These are phyloP conservation scores for Brassica hybrid DNA, from an alignment of 441 rosid genomes.

Conservation along the genomic window DNA sequence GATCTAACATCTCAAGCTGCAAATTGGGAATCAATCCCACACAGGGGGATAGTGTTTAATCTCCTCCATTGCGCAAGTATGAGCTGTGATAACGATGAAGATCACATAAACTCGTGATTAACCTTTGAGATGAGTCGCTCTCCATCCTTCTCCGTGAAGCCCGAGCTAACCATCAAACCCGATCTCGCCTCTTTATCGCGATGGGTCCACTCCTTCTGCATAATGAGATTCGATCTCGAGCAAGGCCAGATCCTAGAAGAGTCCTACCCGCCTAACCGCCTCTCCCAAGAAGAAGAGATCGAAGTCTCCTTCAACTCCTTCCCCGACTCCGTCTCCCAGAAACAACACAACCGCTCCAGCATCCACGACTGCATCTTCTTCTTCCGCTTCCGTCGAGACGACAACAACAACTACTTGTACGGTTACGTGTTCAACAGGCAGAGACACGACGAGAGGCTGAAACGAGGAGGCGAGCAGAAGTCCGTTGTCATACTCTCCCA, in stretches of 20 bases:
- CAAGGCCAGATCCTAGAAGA: conserved; percentile 97
- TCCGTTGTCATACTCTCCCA: conserved; percentile 92
- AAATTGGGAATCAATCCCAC: conserved; percentile 19
- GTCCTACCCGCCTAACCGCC: conserved; percentile 77
- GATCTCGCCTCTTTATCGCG: conserved; percentile 71
- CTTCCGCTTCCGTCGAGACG: conserved; percentile 61
- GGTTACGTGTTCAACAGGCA: conserved; percentile 96
- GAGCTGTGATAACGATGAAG: conserved; percentile 27
- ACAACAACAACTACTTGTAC: conserved; percentile 46
- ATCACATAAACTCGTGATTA: neutral
- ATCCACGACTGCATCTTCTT: conserved; percentile 97
- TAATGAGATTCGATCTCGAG: conserved; percentile 92
- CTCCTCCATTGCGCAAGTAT: no score
- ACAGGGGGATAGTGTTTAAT: conserved; percentile 15
- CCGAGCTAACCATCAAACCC: conserved; percentile 65
- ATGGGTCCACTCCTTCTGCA: conserved; percentile 90
- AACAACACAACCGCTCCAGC: conserved; percentile 88
- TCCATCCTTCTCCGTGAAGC: conserved; percentile 81
- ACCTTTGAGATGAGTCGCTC: conserved; percentile 76
- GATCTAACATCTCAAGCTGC: conserved; percentile 30
- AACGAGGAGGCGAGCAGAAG: conserved; percentile 96
- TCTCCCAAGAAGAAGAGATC: conserved; percentile 85
- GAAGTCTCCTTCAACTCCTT: conserved; percentile 92
- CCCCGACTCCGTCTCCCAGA: conserved; percentile 94
- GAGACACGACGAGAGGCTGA: conserved; percentile 94